These are phyloP conservation scores for Neurospora sp. DNA, from an alignment of 495 filamentous ascomycete species.

Conservation along the genomic window DNA sequence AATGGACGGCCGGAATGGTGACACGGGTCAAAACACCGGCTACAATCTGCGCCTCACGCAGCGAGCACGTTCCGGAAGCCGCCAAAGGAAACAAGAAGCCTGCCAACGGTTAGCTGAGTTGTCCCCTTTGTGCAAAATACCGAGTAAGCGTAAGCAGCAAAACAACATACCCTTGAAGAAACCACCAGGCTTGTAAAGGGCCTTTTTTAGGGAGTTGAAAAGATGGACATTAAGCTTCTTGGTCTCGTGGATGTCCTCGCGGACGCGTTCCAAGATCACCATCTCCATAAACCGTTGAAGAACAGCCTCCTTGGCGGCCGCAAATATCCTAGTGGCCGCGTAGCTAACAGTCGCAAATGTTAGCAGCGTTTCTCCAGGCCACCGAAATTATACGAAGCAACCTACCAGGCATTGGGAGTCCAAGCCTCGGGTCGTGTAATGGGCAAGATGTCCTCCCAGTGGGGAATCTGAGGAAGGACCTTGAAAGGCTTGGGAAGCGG, in stretches of 20 bases:
- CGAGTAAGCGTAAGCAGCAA: not conserved
- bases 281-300: constrained; percentile 72
- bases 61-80: constrained; percentile 62
- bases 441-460: constrained; percentile 67
- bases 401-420: constrained; percentile 57
- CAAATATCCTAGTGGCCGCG: constrained; percentile 80
- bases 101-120: not conserved
- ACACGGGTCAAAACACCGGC: constrained; percentile 72
- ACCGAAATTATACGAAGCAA: not conserved
- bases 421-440: constrained; percentile 20
- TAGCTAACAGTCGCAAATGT: constrained; percentile 44
- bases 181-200: constrained; percentile 86
- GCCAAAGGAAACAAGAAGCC: constrained; percentile 79
- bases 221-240: constrained; percentile 93
- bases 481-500: constrained; percentile 96
- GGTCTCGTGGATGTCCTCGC: constrained; percentile 65
- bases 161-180: constrained; percentile 79
- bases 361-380: not conserved
- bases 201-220: constrained; percentile 85
- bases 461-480: constrained; percentile 80
- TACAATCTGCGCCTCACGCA: constrained; percentile 86
- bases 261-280: constrained; percentile 76
- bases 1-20: constrained; percentile 76
- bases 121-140: not conserved
- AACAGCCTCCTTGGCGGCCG: constrained; percentile 63